Evolutionary conservation across 1,284 basidiomycete genomes (phyloP), one percentile per base, ranked within the genome.

Genomic region (Ustilago sp.): DNA sequence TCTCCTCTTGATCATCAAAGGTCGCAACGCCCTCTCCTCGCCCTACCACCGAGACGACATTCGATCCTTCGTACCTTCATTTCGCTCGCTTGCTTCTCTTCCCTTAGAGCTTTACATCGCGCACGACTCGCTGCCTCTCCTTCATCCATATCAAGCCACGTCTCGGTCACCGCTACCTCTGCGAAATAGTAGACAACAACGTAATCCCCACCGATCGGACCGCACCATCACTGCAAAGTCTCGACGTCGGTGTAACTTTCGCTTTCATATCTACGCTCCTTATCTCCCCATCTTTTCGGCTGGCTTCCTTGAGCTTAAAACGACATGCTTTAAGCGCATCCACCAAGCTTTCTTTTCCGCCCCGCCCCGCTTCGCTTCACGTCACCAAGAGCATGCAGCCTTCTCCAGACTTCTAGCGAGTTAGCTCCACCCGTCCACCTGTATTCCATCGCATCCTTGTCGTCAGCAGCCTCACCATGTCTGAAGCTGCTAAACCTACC

Each of bases 401-500:
- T 7, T 45, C 43, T 45, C 7, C 8, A 9, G 43, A 23, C 43
- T 15, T 45, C 43, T 23, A 45, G 23, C 23, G 23, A 28, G 23
- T 28, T 28, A 28, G n/a, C 19, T 45, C 39, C 39, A 34, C 19
- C 17, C 50, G 43, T 38, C 17, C n/a, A 47, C 17, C 35, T 19
- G n/a, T 19, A 31, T 31, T 35, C 59, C 11, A 53, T 39, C 19
- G 19, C 47, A 60, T 17, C 36, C 8, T 19, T 19, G 28, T 19
- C 12, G 7, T 17, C 55, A 58, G 15, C 45, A 19, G 15, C 19
- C 4, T 17, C 58, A 61, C 28, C 61, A 76, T 76, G 74, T 50
- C 68, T 1, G 74, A 68, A 31, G 35, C 51, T 3, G 17, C 54
- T 39, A 67, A 63, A 41, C 45, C 68, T 13, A 68, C 54, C 56